A percentile compares a stretch with the other conserved stretches of the same genome.
These are phyloP conservation scores for Pseudozyma hubeiensis DNA, from an alignment of 1,284 basidiomycete genomes.

Conservation along the genomic window DNA sequence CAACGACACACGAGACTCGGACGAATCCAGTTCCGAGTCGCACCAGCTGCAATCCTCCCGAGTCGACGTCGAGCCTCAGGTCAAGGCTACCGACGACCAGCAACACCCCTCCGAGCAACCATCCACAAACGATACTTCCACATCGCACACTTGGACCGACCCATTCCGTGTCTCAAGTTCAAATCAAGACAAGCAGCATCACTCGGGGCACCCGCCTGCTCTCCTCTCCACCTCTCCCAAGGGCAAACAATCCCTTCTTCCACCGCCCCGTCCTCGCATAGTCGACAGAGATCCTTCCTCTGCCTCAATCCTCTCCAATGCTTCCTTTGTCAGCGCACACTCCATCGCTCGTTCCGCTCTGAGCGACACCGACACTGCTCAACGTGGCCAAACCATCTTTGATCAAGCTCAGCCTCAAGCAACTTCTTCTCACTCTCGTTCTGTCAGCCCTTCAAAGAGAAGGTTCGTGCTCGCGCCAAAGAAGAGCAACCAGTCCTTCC, in stretches of 20 bases:
- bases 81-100: slow-evolving; percentile 17
- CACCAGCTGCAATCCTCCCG: not conserved
- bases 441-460: slow-evolving; percentile 20
- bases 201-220: not conserved
- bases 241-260: slow-evolving; percentile 1
- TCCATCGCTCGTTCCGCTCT: slow-evolving; percentile 26
- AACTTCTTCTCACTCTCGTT: slow-evolving; percentile 14
- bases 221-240: slow-evolving; percentile 18
- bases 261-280: slow-evolving; percentile 14
- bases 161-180: slow-evolving; percentile 9
- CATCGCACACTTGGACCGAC: slow-evolving; percentile 15
- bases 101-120: not conserved
- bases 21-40: not conserved
- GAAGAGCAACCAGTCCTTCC: slow-evolving; percentile 37
- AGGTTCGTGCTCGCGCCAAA: slow-evolving; percentile 19
- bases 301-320: slow-evolving; percentile 35
- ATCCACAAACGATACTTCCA: not conserved
- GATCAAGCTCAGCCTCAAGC: slow-evolving; percentile 9
- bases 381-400: slow-evolving; percentile 10
- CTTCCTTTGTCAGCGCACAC: slow-evolving; percentile 45
- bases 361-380: slow-evolving; percentile 40
- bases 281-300: slow-evolving; percentile 39
- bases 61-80: slow-evolving; percentile 3
- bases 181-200: not conserved
- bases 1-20: not conserved